Evolutionary conservation across 2,329 filamentous ascomycete species (phyloP).

Genomic region (Aspergillus tubingensis): DNA sequence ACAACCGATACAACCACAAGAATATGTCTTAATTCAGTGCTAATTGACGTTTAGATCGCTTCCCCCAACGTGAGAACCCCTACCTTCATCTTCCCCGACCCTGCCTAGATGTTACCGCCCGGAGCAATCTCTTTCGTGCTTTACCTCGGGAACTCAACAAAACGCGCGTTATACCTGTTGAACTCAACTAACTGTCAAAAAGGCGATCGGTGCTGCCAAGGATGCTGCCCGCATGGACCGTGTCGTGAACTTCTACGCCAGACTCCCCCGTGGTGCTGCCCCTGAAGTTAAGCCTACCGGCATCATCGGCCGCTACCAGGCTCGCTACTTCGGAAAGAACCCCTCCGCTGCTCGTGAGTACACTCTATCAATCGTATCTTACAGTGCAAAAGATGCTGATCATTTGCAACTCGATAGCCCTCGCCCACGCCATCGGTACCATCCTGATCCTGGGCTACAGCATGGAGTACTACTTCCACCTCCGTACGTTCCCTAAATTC

Average conservation of each 20-base stretch:
- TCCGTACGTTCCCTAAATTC: slow-evolving; percentile 67
- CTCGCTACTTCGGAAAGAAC: slow-evolving; percentile 91
- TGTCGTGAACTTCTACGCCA: slow-evolving; percentile 98
- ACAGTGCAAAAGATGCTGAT: background rate
- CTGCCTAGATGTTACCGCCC: slow-evolving; percentile 19
- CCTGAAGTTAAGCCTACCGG: slow-evolving; percentile 81
- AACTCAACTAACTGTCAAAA: slow-evolving; percentile 40
- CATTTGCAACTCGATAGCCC: slow-evolving; percentile 58
- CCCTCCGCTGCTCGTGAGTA: slow-evolving; percentile 81
- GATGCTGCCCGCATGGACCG: slow-evolving; percentile 98
- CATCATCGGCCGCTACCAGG: slow-evolving; percentile 83
- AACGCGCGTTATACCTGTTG: slow-evolving; percentile 8
- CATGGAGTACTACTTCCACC: slow-evolving; percentile 99
- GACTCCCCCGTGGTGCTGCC: slow-evolving; percentile 88
- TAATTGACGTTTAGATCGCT: slow-evolving; percentile 43
- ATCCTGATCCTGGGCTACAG: slow-evolving; percentile 84
- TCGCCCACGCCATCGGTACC: slow-evolving; percentile 80
- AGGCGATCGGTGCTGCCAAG: slow-evolving; percentile 93
- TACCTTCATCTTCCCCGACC: slow-evolving; percentile 13
- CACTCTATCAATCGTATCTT: background rate
- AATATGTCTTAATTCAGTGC: slow-evolving; percentile 28
- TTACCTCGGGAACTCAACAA: slow-evolving; percentile 12
- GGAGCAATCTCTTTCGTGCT: slow-evolving; percentile 27
- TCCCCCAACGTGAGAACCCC: slow-evolving; percentile 41
- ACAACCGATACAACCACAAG: slow-evolving; percentile 12